Evolutionary conservation across 2,329 filamentous ascomycete genomes (phyloP), one percentile per base, ranked within the genome.

Genomic region (Daldinia eschscholtzii): DNA sequence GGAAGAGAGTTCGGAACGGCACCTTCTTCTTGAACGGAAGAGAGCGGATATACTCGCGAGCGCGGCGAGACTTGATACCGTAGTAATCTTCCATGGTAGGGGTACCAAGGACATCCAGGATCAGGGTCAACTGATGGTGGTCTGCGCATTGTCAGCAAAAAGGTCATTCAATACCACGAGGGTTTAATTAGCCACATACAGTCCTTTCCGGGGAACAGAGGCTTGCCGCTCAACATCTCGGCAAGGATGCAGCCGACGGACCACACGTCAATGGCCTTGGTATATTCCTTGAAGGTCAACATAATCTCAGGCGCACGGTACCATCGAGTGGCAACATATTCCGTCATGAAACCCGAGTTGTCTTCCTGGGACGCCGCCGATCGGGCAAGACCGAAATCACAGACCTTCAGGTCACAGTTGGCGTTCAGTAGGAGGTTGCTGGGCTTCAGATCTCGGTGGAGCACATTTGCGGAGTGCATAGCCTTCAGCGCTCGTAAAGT

Each of bases 1-100:
- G 95, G 87, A 99, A 99, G 81, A 99, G 90, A 50, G 92, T 93
- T 80, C 96, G 93, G 89, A 98, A 96, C 0, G 96, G 94, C 55
- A 98, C 97, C 90, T 98, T 98, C 91, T 98, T 98, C 89, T 98
- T 98, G 87, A 98, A 98, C 18, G 96, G 95, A 53, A 98, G 88
- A 61, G 94, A 98, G 70, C 96, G 93, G 79, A 99, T 99, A 84
- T 99, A 99, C 83, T 99, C 96, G 72, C 96, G 90, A 57, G 96
- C 96, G 77, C 96, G 93, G 73, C 96, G 92, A 61, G 96, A 98
- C 85, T 99, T 99, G 88, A 99, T 99, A 73, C 96, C 96, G 77
- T 99, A 99, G 87, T 99, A 99, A 80, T 99, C 96, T 81, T 99
- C 96, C 96, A 99, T 99, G 12, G 96, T 99, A 2, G 96, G 96